Conservation (phyloP, 116 monocot species). For the Papilionanthe hybrid region DNA sequence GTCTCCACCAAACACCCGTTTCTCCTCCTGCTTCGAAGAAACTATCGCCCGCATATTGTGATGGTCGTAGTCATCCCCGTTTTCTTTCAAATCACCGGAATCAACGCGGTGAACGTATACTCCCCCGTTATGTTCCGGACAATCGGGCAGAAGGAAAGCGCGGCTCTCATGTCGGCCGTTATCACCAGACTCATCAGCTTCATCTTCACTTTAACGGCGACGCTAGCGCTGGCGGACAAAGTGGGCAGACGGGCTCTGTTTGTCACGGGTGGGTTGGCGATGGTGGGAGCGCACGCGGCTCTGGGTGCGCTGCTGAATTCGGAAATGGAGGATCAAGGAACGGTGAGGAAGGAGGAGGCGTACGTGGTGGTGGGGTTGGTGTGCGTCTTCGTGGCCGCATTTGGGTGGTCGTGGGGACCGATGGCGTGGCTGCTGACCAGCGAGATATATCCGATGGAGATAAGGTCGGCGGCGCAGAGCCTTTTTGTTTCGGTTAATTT, state of each 20-base stretch:
- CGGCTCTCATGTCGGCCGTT: constrained; percentile 31
- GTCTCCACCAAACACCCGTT: constrained; percentile 1
- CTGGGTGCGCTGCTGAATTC: background rate
- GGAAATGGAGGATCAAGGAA: constrained; percentile 9
- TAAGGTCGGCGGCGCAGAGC: constrained; percentile 22
- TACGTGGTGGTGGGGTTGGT: constrained; percentile 13
- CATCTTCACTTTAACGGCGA: background rate
- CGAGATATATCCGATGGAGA: constrained; percentile 26
- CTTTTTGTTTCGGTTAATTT: constrained; percentile 13
- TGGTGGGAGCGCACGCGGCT: constrained; percentile 8
- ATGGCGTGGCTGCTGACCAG: constrained; percentile 20
- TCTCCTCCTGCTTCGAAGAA: constrained; percentile 1
- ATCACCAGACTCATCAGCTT: constrained; percentile 10
- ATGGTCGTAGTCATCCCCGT: constrained; percentile 21
- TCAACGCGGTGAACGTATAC: constrained; percentile 29
- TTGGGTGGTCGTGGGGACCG: constrained; percentile 30
- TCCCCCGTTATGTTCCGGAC: constrained; percentile 33
- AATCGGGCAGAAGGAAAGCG: constrained; percentile 23
- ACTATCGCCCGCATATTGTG: constrained; percentile 30
- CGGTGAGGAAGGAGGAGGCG: background rate
- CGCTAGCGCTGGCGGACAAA: constrained; percentile 10
- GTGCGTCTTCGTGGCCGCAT: constrained; percentile 7
- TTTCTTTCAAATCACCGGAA: constrained; percentile 30
- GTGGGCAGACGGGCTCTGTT: constrained; percentile 22
- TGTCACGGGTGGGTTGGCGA: constrained; percentile 17